phyloP scores from a whole-genome alignment of 2,329 filamentous ascomycete species.

The Bipolaris gigantea region DNA sequence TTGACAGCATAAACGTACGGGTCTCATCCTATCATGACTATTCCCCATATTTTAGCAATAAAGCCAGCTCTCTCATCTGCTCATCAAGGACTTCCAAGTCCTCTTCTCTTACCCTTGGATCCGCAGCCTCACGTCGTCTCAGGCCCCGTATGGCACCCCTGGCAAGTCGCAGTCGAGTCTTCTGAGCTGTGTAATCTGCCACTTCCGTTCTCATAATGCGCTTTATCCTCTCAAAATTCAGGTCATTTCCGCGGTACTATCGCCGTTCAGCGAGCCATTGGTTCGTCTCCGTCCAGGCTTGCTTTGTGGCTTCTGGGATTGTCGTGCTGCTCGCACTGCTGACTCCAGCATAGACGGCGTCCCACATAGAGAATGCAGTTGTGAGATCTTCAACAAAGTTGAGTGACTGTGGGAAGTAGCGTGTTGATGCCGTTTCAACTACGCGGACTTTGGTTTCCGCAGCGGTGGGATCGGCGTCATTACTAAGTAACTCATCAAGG shows the following conservation, averaged over 20 bases:
- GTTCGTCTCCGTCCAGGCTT: conserved; percentile 62
- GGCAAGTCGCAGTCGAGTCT: neutral
- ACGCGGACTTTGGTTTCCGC: conserved; percentile 54
- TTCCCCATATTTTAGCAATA: neutral
- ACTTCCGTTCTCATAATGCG: neutral
- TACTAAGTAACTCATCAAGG: conserved; percentile 68
- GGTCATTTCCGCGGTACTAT: conserved; percentile 14
- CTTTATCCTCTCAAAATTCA: neutral
- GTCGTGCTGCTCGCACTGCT: conserved; percentile 54
- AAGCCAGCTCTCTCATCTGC: neutral
- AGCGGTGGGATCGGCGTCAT: conserved; percentile 56
- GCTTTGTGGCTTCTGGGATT: conserved; percentile 50
- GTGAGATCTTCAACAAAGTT: conserved; percentile 62
- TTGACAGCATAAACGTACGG: neutral
- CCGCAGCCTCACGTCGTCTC: neutral
- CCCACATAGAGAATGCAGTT: conserved; percentile 65
- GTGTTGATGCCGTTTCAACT: conserved; percentile 55
- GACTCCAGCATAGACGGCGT: conserved; percentile 64
- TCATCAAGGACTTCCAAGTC: neutral
- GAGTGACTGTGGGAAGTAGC: conserved; percentile 64
- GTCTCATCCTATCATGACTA: neutral
- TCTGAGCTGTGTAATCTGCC: neutral
- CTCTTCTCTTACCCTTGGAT: neutral
- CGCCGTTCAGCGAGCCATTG: conserved; percentile 55
- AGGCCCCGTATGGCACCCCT: neutral